These are phyloP conservation scores for Porphyrellus cyaneotinctus DNA, from an alignment of 768 basidiomycete genomes.

Conservation along the genomic window DNA sequence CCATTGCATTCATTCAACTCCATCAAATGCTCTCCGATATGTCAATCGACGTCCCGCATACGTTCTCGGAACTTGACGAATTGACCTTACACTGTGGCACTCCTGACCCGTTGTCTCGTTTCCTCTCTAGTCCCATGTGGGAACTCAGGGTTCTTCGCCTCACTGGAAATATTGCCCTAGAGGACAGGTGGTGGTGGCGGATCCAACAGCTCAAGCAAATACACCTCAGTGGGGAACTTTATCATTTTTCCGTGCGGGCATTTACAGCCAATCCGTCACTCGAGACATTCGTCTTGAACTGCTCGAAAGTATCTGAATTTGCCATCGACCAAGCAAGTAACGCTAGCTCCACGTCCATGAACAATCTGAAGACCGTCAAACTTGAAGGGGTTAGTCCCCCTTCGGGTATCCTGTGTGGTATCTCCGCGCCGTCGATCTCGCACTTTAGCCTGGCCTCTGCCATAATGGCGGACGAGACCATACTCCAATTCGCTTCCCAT, in stretches of 20 bases:
- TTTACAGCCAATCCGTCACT: constrained; percentile 24
- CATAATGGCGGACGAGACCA: constrained; percentile 14
- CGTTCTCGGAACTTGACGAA: constrained; percentile 36
- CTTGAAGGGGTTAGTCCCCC: constrained; percentile 15
- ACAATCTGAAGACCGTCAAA: constrained; percentile 37
- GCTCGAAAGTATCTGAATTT: not conserved
- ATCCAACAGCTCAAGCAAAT: constrained; percentile 23
- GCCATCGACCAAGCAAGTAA: not conserved
- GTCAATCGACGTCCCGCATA: constrained; percentile 17
- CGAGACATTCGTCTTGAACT: constrained; percentile 20
- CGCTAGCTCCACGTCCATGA: constrained; percentile 15
- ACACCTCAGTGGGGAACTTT: not conserved
- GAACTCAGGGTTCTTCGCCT: constrained; percentile 26
- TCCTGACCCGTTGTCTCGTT: not conserved
- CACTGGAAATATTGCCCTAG: constrained; percentile 1
- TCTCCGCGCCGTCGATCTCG: constrained; percentile 32
- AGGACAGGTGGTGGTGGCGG: constrained; percentile 17
- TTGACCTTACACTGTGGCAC: constrained; percentile 19
- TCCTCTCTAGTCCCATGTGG: constrained; percentile 17
- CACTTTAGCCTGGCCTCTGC: constrained; percentile 17
- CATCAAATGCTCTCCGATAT: constrained; percentile 31
- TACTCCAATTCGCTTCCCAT: constrained; percentile 22
- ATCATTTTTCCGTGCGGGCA: constrained; percentile 1
- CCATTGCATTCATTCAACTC: constrained; percentile 11
- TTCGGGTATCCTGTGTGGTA: not conserved